Conservation (phyloP, 108 stramenopile species). For the Cyclotella choctawhatcheeana region DNA sequence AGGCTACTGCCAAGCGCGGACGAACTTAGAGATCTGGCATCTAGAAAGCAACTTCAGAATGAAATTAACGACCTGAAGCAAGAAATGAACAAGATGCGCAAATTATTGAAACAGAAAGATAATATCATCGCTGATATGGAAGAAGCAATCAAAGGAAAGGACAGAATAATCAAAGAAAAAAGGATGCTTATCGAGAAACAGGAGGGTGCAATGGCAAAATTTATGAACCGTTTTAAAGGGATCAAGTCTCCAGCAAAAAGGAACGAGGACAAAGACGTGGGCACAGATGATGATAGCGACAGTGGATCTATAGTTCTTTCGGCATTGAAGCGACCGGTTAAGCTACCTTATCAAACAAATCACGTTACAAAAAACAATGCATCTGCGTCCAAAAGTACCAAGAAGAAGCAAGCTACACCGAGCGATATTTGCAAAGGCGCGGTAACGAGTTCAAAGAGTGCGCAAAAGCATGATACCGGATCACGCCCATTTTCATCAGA, state of each 20-base stretch:
- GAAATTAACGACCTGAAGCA: too few relatives aligned
- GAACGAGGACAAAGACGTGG: neutral
- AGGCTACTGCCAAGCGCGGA: slow-evolving; percentile 17
- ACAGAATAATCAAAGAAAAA: slow-evolving; percentile 13
- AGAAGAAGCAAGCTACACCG: too few relatives aligned
- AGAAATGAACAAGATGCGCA: slow-evolving; percentile 19
- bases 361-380: neutral
- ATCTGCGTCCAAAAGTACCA: neutral
- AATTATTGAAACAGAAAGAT: slow-evolving; percentile 11
- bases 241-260: neutral
- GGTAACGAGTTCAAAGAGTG: neutral
- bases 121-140: slow-evolving; percentile 7
- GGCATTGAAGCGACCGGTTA: neutral
- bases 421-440: neutral
- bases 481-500: slow-evolving; percentile 3
- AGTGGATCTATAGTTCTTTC: neutral
- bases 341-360: neutral
- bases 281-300: neutral
- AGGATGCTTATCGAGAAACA: slow-evolving; percentile 21
- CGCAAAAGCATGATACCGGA: neutral
- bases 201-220: slow-evolving; percentile 8
- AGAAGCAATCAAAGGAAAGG: slow-evolving; percentile 25
- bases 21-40: slow-evolving; percentile 23
- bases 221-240: slow-evolving; percentile 11
- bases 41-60: slow-evolving; percentile 25